phyloP scores from a whole-genome alignment of 2,329 filamentous ascomycete genomes.

The Aspergillus pseudoglaucus region DNA sequence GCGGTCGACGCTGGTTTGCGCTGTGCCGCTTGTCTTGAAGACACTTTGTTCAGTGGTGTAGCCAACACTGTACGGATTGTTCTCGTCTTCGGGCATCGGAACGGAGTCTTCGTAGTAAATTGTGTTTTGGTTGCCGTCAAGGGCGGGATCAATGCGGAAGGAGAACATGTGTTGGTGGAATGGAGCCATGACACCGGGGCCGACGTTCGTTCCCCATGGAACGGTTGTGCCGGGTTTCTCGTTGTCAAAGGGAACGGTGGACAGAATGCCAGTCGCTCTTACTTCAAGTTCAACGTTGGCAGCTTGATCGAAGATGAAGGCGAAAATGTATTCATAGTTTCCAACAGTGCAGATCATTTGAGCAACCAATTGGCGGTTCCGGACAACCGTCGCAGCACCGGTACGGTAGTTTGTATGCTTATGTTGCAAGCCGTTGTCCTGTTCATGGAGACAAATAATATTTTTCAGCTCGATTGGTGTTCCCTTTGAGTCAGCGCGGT shows the following conservation, averaged over 20 bases:
- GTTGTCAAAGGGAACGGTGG: conserved; percentile 59
- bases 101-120: conserved; percentile 53
- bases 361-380: conserved; percentile 61
- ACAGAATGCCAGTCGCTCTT: conserved; percentile 62
- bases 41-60: conserved; percentile 51
- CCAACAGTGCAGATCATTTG: conserved; percentile 66
- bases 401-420: conserved; percentile 69
- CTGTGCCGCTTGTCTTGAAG: conserved; percentile 43
- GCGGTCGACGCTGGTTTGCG: conserved; percentile 48
- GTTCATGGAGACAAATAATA: conserved; percentile 64
- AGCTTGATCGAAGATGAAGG: conserved; percentile 66
- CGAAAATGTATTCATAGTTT: conserved; percentile 70
- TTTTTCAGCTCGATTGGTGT: conserved; percentile 55
- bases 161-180: conserved; percentile 76
- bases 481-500: conserved; percentile 55
- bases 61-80: conserved; percentile 57
- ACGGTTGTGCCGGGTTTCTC: conserved; percentile 52
- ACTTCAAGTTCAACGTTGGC: conserved; percentile 63
- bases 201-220: conserved; percentile 63
- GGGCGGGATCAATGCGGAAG: conserved; percentile 56
- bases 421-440: conserved; percentile 63
- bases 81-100: conserved; percentile 45
- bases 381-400: conserved; percentile 55
- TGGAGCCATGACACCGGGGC: conserved; percentile 61
- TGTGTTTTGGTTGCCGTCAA: conserved; percentile 52